A percentile compares a stretch with the other conserved stretches of the same genome.
These are phyloP conservation scores for Hydrangea macrophylla DNA, from an alignment of 148 eudicot genomes.

Conservation along the genomic window DNA sequence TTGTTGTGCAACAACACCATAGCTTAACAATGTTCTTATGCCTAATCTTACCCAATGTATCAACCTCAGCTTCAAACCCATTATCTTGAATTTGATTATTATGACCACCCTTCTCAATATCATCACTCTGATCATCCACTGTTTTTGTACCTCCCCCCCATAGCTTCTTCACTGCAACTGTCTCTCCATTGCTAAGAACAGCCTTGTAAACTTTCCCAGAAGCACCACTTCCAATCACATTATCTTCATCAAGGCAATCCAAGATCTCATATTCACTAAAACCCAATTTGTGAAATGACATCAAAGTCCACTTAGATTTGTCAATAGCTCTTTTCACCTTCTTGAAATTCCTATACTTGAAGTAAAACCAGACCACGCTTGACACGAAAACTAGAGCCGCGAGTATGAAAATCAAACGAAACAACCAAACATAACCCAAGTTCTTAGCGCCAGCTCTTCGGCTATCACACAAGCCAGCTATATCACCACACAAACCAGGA, in stretches of 20 bases:
- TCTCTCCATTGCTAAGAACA: conserved; percentile 69
- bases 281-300: conserved; percentile 86
- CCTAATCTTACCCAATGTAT: conserved; percentile 82
- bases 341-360: conserved; percentile 52
- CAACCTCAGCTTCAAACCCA: conserved; percentile 87
- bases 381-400: conserved; percentile 55
- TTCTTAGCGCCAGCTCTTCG: conserved; percentile 26
- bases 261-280: conserved; percentile 80
- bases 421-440: conserved; percentile 54
- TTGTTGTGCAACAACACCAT: conserved; percentile 86
- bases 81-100: conserved; percentile 32
- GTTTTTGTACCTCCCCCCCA: conserved; percentile 47
- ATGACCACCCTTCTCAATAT: conserved; percentile 65
- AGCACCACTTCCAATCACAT: conserved; percentile 80
- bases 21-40: conserved; percentile 91
- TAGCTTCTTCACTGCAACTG: conserved; percentile 78
- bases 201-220: conserved; percentile 95
- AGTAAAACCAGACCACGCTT: conserved; percentile 63
- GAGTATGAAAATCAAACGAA: conserved; percentile 51
- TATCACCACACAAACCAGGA: conserved; percentile 75
- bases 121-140: conserved; percentile 27
- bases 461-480: conserved; percentile 55
- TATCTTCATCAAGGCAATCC: conserved; percentile 77
- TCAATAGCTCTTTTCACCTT: conserved; percentile 38
- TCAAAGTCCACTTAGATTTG: conserved; percentile 77